phyloP scores from a whole-genome alignment of 768 basidiomycete species.

The Leucocoprinus birnbaumii region DNA sequence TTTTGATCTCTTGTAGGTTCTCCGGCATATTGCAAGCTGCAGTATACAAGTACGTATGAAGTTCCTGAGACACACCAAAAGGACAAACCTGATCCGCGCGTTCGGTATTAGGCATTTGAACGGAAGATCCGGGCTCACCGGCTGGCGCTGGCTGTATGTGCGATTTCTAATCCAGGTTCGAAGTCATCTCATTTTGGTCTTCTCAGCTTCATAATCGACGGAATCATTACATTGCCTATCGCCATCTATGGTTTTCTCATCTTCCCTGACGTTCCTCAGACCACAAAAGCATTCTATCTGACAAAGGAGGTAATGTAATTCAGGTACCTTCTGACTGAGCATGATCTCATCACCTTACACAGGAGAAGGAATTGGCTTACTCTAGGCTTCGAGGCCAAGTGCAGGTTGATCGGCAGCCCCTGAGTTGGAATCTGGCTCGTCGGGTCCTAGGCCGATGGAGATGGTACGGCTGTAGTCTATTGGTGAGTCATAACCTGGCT shows the following conservation, averaged over 20 bases:
- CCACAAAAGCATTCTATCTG: conserved; percentile 63
- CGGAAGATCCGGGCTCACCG: conserved; percentile 49
- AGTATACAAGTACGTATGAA: conserved; percentile 48
- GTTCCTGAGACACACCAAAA: not conserved
- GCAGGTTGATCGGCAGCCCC: conserved; percentile 37
- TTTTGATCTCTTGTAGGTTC: conserved; percentile 36
- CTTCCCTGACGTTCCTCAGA: conserved; percentile 70
- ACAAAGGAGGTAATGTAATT: conserved; percentile 41
- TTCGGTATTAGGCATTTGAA: conserved; percentile 43
- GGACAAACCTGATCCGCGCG: not conserved
- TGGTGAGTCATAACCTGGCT: conserved; percentile 38
- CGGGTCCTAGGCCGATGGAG: conserved; percentile 59
- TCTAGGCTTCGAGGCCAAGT: conserved; percentile 42
- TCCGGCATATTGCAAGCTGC: conserved; percentile 64
- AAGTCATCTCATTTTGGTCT: not conserved
- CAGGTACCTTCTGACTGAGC: not conserved
- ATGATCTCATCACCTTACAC: conserved; percentile 2
- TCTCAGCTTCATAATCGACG: conserved; percentile 62
- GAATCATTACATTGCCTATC: conserved; percentile 69
- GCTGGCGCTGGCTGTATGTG: conserved; percentile 67
- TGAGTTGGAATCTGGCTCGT: conserved; percentile 44
- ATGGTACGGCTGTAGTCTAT: conserved; percentile 65
- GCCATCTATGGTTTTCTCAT: conserved; percentile 69
- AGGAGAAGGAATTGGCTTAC: conserved; percentile 56
- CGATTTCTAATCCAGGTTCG: not conserved